A percentile compares a stretch with the other conserved stretches of the same genome.
Evolutionary conservation across 2,329 filamentous ascomycete species (phyloP).

Genomic region (Raffaelea ambrosiae): DNA sequence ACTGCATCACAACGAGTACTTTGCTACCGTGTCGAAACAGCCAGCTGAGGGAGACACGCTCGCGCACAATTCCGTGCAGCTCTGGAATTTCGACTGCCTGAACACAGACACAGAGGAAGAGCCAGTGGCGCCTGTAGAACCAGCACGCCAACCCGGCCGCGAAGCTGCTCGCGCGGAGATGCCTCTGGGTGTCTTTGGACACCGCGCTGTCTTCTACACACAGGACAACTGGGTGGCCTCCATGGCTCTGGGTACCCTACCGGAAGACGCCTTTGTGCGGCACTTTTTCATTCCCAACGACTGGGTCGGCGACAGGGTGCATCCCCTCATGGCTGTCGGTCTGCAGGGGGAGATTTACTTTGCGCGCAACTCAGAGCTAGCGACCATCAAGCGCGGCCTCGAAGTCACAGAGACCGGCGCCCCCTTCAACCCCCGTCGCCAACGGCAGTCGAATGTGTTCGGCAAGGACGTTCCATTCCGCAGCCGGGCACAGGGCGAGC

Average conservation of each 20-base stretch:
- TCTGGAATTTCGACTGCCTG: background rate
- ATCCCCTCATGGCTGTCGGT: background rate
- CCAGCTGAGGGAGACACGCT: background rate
- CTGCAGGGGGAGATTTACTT: background rate
- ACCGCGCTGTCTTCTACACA: background rate
- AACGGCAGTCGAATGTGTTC: too few relatives aligned
- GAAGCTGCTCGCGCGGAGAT: background rate
- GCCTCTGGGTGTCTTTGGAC: background rate
- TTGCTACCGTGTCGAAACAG: background rate
- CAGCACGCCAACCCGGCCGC: background rate
- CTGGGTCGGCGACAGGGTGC: background rate
- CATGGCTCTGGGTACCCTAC: background rate
- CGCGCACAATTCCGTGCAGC: too few relatives aligned
- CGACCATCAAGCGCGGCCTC: background rate
- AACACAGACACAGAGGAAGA: background rate
- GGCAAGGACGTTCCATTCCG: too few relatives aligned
- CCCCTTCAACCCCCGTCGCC: too few relatives aligned
- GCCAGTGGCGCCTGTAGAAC: background rate
- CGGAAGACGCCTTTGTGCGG: background rate
- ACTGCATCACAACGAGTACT: background rate
- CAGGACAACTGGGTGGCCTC: background rate
- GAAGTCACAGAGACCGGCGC: background rate
- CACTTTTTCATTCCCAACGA: background rate
- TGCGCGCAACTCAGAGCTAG: background rate
- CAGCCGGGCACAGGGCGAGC: too few relatives aligned